Conservation (phyloP, 2,329 filamentous ascomycete species). For the Torrubiellomyces zombiae region DNA sequence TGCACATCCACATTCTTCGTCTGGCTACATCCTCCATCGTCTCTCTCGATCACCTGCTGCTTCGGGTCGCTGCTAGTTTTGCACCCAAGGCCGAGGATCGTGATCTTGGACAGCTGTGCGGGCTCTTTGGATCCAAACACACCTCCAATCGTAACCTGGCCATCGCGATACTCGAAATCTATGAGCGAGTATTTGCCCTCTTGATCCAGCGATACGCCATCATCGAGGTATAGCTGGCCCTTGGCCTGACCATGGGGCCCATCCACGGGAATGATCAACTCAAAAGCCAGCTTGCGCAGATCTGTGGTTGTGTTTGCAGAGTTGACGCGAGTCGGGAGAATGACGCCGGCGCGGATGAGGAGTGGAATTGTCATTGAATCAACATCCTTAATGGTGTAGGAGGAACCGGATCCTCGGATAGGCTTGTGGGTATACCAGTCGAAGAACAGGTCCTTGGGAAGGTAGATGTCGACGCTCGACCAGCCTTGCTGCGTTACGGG, state of each 20-base stretch:
- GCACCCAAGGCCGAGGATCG: conserved; percentile 23
- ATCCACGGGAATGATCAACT: conserved; percentile 52
- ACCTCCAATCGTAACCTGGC: conserved; percentile 32
- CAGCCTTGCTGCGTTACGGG: conserved; percentile 29
- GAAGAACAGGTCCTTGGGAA: conserved; percentile 33
- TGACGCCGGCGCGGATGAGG: conserved; percentile 46
- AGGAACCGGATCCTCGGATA: conserved; percentile 22
- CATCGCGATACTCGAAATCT: conserved; percentile 39
- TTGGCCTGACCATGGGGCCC: conserved; percentile 38
- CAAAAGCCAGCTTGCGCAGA: conserved; percentile 49
- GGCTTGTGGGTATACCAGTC: conserved; percentile 31
- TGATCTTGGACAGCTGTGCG: conserved; percentile 29
- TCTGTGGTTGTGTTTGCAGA: conserved; percentile 46
- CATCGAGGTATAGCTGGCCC: conserved; percentile 61
- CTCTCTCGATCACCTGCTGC: too few relatives aligned
- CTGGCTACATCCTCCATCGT: too few relatives aligned
- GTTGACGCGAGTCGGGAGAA: conserved; percentile 42
- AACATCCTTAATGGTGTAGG: conserved; percentile 19
- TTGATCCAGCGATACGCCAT: conserved; percentile 53
- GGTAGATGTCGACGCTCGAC: conserved; percentile 27
- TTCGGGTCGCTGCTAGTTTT: too few relatives aligned
- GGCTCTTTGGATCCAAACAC: conserved; percentile 33
- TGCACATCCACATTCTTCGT: conserved; percentile 8
- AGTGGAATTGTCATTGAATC: conserved; percentile 40
- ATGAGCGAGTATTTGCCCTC: conserved; percentile 32